A percentile compares a stretch with the other conserved stretches of the same genome.
phyloP scores from a whole-genome alignment of 148 eudicot species.

The Rhododendron simsii region DNA sequence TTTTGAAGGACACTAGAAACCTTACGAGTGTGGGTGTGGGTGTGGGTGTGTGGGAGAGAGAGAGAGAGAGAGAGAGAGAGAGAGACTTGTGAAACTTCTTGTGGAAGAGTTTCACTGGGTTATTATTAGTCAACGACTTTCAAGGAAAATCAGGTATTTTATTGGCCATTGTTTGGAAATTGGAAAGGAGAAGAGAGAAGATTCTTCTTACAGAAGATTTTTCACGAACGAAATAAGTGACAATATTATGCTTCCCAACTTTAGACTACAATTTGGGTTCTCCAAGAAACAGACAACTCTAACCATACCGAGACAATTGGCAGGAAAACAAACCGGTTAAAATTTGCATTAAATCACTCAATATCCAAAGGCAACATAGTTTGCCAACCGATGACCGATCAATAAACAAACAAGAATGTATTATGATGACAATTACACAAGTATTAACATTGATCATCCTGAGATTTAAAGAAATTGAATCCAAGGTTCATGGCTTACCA shows the following conservation, averaged over 20 bases:
- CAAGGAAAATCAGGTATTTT: background rate
- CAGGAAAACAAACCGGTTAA: background rate
- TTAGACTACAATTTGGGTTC: background rate
- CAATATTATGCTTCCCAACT: background rate
- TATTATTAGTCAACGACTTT: background rate
- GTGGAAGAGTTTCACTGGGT: background rate
- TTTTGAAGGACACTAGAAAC: background rate
- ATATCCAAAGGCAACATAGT: background rate
- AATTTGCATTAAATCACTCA: background rate
- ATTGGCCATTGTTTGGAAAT: background rate
- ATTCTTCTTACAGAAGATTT: background rate
- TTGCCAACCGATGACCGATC: background rate
- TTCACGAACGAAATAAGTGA: background rate
- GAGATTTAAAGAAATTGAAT: background rate
- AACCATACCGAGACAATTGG: background rate
- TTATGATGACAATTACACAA: background rate
- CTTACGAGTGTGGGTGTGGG: background rate
- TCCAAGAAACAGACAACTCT: background rate
- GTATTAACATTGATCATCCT: background rate
- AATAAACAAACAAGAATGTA: background rate
- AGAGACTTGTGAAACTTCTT: background rate
- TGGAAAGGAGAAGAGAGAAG: background rate
- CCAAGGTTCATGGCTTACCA: slow-evolving; percentile 44
- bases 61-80: background rate
- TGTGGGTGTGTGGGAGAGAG: background rate